These are phyloP conservation scores for Pseudogymnoascus sp. DNA, from an alignment of 2,329 filamentous ascomycete genomes.

Conservation along the genomic window DNA sequence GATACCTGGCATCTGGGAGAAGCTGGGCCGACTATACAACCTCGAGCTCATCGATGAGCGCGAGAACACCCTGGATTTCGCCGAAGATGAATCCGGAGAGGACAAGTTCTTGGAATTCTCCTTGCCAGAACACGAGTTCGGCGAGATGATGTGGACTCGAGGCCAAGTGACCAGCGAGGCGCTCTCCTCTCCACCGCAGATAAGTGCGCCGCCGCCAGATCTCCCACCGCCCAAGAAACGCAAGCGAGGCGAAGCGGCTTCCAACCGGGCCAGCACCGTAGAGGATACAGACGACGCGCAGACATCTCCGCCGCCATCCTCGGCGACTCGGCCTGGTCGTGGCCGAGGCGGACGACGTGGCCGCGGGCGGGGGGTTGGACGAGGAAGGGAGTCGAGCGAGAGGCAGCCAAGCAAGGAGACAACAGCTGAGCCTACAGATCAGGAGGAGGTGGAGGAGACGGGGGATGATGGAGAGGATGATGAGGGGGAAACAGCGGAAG, in stretches of 20 bases:
- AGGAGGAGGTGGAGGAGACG: slow-evolving; percentile 27
- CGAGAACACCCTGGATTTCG: slow-evolving; percentile 47
- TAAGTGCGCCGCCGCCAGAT: slow-evolving; percentile 16
- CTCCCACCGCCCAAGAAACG: slow-evolving; percentile 24
- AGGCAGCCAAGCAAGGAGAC: slow-evolving; percentile 28
- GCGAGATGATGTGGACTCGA: slow-evolving; percentile 24
- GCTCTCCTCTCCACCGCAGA: slow-evolving; percentile 28
- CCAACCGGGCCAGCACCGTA: slow-evolving; percentile 40
- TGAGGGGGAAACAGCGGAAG: slow-evolving; percentile 33
- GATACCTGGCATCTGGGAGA: slow-evolving; percentile 86
- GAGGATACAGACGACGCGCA: slow-evolving; percentile 44
- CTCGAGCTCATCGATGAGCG: slow-evolving; percentile 79
- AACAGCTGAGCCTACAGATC: slow-evolving; percentile 26
- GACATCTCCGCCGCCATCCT: slow-evolving; percentile 36
- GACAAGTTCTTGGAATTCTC: slow-evolving; percentile 57
- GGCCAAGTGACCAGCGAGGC: slow-evolving; percentile 27
- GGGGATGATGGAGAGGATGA: slow-evolving; percentile 30
- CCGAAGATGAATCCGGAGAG: slow-evolving; percentile 46
- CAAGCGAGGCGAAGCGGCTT: slow-evolving; percentile 29
- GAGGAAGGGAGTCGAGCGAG: slow-evolving; percentile 31
- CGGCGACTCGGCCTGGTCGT: slow-evolving; percentile 30
- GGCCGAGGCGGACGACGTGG: slow-evolving; percentile 35
- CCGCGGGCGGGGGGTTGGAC: slow-evolving; percentile 36
- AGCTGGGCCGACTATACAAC: slow-evolving; percentile 77
- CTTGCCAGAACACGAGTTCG: slow-evolving; percentile 42